These are phyloP conservation scores for Phaeotremella fagi DNA, from an alignment of 768 basidiomycete species.

Conservation along the genomic window DNA sequence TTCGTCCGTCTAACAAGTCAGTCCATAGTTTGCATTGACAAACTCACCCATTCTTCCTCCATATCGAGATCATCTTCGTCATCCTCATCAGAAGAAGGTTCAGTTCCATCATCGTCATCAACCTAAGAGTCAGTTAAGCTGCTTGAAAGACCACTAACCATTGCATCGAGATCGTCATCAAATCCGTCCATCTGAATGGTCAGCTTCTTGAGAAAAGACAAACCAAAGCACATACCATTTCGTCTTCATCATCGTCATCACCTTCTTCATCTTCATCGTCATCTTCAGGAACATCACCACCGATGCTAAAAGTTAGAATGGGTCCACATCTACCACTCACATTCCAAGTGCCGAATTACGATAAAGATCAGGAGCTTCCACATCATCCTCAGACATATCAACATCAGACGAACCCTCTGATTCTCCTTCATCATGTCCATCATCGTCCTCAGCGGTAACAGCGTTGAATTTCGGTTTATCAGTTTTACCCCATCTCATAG, in stretches of 20 bases:
- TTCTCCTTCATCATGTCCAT: constrained; percentile 51
- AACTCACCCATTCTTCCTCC: constrained; percentile 34
- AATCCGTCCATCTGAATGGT: constrained; percentile 18
- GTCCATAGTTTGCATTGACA: not conserved
- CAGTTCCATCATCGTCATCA: constrained; percentile 33
- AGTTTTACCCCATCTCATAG: constrained; percentile 94
- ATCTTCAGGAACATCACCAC: constrained; percentile 56
- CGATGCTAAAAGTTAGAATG: constrained; percentile 16
- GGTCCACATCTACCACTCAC: constrained; percentile 51
- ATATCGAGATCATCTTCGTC: constrained; percentile 50
- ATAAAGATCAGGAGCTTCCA: constrained; percentile 75
- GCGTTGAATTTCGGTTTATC: constrained; percentile 52
- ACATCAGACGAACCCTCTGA: constrained; percentile 52
- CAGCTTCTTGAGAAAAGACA: too few species aligned
- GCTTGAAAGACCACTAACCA: constrained; percentile 15
- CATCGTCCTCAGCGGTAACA: constrained; percentile 41
- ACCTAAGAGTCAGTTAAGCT: constrained; percentile 17
- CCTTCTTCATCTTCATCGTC: constrained; percentile 61
- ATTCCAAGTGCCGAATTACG: constrained; percentile 94
- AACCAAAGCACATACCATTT: constrained; percentile 13
- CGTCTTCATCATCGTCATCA: constrained; percentile 55
- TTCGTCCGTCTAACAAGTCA: constrained; percentile 20
- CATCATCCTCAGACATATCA: constrained; percentile 51
- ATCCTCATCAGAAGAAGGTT: constrained; percentile 32
- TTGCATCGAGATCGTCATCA: constrained; percentile 21